Percentiles rank a stretch among this genome's conserved stretches.
Conservation (phyloP, 108 stramenopile species). For the Licmophora abbreviata region DNA sequence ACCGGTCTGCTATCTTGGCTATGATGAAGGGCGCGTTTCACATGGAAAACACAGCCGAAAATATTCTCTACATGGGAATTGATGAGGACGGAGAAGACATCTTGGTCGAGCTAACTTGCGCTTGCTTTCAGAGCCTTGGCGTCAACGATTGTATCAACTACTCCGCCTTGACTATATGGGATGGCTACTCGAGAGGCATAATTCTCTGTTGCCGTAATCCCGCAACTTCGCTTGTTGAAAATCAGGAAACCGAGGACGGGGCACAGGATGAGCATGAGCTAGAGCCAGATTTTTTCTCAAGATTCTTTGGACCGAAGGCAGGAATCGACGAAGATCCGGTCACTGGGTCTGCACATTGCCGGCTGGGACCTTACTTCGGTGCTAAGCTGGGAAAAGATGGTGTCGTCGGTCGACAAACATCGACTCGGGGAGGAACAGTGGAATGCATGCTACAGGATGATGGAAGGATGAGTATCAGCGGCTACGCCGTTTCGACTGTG, state of each 20-base stretch:
- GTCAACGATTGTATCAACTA: conserved; percentile 33
- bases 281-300: conserved; percentile 67
- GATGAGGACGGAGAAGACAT: conserved; percentile 63
- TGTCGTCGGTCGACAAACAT: conserved; percentile 80
- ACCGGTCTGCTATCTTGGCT: conserved; percentile 26
- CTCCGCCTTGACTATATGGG: conserved; percentile 42
- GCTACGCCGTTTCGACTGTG: conserved; percentile 54
- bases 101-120: conserved; percentile 62
- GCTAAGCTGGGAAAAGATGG: conserved; percentile 59
- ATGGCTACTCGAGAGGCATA: conserved; percentile 69
- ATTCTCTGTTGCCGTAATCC: conserved; percentile 52
- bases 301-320: conserved; percentile 91
- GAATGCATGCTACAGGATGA: conserved; percentile 58
- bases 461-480: conserved; percentile 38
- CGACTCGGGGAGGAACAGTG: conserved; percentile 76
- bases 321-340: conserved; percentile 98
- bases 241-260: conserved; percentile 3
- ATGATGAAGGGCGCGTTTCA: conserved; percentile 56
- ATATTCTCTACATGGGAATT: conserved; percentile 48
- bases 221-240: conserved; percentile 1
- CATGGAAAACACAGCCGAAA: conserved; percentile 18
- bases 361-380: conserved; percentile 86
- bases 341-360: conserved; percentile 92
- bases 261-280: conserved; percentile 7
- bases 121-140: conserved; percentile 42